Percentiles rank a stretch among this genome's conserved stretches.
Conservation (phyloP, 1,284 basidiomycete genomes). For the Rhizoctonia solani region DNA sequence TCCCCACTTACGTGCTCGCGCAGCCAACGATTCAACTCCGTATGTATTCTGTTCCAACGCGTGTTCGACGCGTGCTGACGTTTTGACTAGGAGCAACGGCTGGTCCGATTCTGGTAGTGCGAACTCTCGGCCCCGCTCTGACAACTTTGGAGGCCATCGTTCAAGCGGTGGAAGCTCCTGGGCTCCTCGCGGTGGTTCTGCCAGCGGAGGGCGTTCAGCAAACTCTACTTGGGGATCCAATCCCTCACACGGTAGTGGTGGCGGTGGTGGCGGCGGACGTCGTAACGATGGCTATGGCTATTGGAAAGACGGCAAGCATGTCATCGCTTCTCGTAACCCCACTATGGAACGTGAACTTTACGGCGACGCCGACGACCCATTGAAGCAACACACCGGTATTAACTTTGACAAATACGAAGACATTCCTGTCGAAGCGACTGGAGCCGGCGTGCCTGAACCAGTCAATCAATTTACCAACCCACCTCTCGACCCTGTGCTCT, state of each 20-base stretch:
- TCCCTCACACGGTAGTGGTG: conserved; percentile 47
- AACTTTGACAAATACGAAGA: conserved; percentile 99
- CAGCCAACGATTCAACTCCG: conserved; percentile 50
- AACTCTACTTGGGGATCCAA: conserved; percentile 39
- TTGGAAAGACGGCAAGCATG: conserved; percentile 91
- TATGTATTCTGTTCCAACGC: no score
- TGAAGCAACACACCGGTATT: conserved; percentile 92
- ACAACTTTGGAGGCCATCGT: conserved; percentile 44
- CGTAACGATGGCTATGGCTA: conserved; percentile 71
- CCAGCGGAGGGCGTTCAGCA: conserved; percentile 47
- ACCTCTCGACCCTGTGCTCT: conserved; percentile 89
- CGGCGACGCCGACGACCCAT: conserved; percentile 84
- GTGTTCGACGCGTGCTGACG: conserved; percentile 56
- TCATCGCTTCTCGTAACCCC: conserved; percentile 78
- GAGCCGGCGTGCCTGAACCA: conserved; percentile 92
- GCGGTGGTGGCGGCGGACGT: conserved; percentile 50
- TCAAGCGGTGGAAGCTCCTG: conserved; percentile 45
- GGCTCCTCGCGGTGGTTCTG: conserved; percentile 46
- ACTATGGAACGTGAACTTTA: conserved; percentile 96
- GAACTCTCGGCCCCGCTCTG: conserved; percentile 55
- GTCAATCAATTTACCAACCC: conserved; percentile 85
- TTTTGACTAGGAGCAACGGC: conserved; percentile 55
- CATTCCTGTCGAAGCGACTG: conserved; percentile 98
- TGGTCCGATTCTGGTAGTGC: conserved; percentile 61
- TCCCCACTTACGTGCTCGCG: conserved; percentile 84